phyloP scores from a whole-genome alignment of 2,329 filamentous ascomycete genomes.

The Lecanicillium sp. region DNA sequence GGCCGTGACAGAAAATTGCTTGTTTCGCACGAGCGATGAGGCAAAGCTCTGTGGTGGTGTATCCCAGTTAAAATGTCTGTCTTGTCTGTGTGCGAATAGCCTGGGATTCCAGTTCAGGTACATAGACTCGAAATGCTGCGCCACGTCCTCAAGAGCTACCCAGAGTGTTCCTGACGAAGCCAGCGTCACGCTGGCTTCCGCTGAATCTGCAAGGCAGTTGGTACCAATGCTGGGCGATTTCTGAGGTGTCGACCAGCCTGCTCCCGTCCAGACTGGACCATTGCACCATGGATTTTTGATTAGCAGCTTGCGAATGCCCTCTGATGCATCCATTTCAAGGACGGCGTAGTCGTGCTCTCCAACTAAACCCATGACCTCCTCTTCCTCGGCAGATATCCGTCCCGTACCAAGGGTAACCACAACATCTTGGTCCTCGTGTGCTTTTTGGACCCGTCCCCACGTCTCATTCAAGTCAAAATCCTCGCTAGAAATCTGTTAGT shows the following conservation, averaged over 20 bases:
- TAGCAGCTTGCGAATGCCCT: conserved; percentile 59
- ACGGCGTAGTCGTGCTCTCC: conserved; percentile 93
- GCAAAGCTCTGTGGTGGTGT: conserved; percentile 41
- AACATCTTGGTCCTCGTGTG: conserved; percentile 71
- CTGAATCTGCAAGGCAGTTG: not conserved
- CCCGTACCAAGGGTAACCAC: conserved; percentile 88
- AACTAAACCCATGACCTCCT: conserved; percentile 72
- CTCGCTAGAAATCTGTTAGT: conserved; percentile 42
- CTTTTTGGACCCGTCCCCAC: conserved; percentile 68
- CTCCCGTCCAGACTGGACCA: conserved; percentile 62
- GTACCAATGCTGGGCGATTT: conserved; percentile 4
- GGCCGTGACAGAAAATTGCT: conserved; percentile 63
- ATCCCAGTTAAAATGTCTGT: conserved; percentile 85
- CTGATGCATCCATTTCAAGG: conserved; percentile 60
- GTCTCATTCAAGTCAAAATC: conserved; percentile 68
- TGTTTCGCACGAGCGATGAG: conserved; percentile 54
- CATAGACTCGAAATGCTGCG: conserved; percentile 89
- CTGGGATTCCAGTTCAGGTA: conserved; percentile 96
- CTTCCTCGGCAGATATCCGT: conserved; percentile 66
- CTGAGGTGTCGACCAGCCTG: conserved; percentile 15
- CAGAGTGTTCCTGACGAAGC: conserved; percentile 68
- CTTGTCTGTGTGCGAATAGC: conserved; percentile 72
- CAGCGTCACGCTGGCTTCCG: not conserved
- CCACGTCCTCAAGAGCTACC: conserved; percentile 81
- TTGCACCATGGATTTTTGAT: conserved; percentile 96